Conservation (phyloP, 129 eudicot species). For the Heracleum sosnowskyi region DNA sequence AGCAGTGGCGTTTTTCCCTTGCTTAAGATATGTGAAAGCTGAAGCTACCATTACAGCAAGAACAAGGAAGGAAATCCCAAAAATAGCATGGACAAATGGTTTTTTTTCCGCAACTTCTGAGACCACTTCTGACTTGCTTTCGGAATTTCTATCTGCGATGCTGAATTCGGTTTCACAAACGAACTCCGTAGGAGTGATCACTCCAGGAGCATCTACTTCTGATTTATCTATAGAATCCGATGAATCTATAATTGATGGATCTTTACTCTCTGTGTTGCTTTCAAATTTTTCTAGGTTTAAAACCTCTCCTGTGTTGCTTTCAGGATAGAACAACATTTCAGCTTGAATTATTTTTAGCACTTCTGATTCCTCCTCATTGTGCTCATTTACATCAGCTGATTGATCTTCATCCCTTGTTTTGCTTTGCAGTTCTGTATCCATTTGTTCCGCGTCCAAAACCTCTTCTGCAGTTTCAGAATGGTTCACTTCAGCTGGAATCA, state of each 20-base stretch:
- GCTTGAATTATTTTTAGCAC: conserved; percentile 8
- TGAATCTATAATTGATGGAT: conserved; percentile 1
- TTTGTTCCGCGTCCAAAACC: no score
- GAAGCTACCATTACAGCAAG: conserved; percentile 19
- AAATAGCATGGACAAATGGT: neutral
- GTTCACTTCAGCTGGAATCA: conserved; percentile 4
- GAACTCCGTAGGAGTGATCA: neutral
- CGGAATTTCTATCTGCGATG: neutral
- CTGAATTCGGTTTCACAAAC: neutral
- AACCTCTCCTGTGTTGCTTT: no score
- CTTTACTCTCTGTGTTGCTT: no score
- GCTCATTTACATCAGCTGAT: no score
- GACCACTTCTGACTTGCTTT: neutral
- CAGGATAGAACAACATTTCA: no score
- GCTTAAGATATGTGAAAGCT: conserved; percentile 16
- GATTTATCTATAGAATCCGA: neutral
- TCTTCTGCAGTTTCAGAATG: neutral
- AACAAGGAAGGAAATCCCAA: conserved; percentile 20
- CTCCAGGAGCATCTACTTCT: neutral
- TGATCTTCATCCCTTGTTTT: no score
- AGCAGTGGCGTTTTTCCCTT: conserved; percentile 7
- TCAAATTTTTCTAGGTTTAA: no score
- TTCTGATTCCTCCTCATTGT: conserved; percentile 7
- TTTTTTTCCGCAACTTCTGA: conserved; percentile 19
- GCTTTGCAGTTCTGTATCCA: no score